A percentile compares a stretch with the other conserved stretches of the same genome.
phyloP scores from a whole-genome alignment of 495 filamentous ascomycete species.

The Xylaria flabelliformis region DNA sequence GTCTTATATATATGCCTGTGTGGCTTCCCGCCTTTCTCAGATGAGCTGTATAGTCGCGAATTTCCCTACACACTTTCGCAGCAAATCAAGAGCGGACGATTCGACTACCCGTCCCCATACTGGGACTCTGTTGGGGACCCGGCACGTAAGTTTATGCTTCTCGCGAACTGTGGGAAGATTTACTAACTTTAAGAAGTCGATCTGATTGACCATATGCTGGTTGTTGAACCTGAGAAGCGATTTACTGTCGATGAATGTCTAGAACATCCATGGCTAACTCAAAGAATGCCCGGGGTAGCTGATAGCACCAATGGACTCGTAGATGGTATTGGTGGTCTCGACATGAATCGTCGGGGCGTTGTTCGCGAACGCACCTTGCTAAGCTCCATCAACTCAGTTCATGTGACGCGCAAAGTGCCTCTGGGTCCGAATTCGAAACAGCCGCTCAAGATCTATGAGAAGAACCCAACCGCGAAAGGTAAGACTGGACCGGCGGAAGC shows the following conservation, averaged over 20 bases:
- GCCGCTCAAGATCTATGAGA: slow-evolving; percentile 77
- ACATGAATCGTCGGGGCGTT: slow-evolving; percentile 82
- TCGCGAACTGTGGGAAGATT: not conserved
- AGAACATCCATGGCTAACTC: slow-evolving; percentile 86
- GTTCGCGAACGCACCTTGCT: slow-evolving; percentile 84
- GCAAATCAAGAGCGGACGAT: slow-evolving; percentile 85
- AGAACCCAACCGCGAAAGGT: slow-evolving; percentile 62
- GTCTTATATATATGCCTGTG: slow-evolving; percentile 99
- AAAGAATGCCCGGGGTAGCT: slow-evolving; percentile 57
- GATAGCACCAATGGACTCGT: slow-evolving; percentile 96
- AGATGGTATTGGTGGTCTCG: slow-evolving; percentile 77
- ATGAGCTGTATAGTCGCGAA: slow-evolving; percentile 84
- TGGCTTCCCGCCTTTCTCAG: slow-evolving; percentile 96
- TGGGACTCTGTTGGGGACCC: slow-evolving; percentile 94
- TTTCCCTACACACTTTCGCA: slow-evolving; percentile 85
- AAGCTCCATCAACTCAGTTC: slow-evolving; percentile 79
- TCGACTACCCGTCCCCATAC: slow-evolving; percentile 96
- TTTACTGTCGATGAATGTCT: slow-evolving; percentile 91
- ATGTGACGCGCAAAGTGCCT: slow-evolving; percentile 67
- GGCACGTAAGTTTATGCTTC: slow-evolving; percentile 56
- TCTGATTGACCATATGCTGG: slow-evolving; percentile 94
- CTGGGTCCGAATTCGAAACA: slow-evolving; percentile 55
- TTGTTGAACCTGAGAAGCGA: slow-evolving; percentile 80
- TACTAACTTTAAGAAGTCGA: slow-evolving; percentile 63
- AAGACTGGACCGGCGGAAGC: slow-evolving; percentile 54